Percentiles rank a stretch among this genome's conserved stretches.
These are phyloP conservation scores for Podosphaera xanthii DNA, from an alignment of 2,329 filamentous ascomycete genomes.

Conservation along the genomic window DNA sequence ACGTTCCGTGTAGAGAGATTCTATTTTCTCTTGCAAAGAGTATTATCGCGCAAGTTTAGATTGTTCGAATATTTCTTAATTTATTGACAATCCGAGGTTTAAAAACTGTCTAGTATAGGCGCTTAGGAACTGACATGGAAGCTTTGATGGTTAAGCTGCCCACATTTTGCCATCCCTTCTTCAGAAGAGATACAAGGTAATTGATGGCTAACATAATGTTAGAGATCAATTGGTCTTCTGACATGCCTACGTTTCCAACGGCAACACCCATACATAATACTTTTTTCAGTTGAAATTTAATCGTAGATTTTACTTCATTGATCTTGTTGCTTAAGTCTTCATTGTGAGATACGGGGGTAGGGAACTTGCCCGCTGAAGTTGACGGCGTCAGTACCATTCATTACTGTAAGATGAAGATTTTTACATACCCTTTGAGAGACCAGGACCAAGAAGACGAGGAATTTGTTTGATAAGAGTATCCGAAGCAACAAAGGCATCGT, in stretches of 20 bases:
- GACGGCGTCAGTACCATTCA: neutral
- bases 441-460: constrained; percentile 94
- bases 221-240: constrained; percentile 77
- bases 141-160: constrained; percentile 99
- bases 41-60: constrained; percentile 7
- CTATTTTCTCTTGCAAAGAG: neutral
- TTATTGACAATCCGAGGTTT: neutral
- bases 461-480: constrained; percentile 99
- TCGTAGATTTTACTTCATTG: constrained; percentile 99
- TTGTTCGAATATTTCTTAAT: neutral
- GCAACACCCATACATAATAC: constrained; percentile 99
- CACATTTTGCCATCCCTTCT: constrained; percentile 99
- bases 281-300: constrained; percentile 99
- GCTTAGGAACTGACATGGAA: constrained; percentile 96
- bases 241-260: constrained; percentile 96
- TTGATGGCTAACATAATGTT: constrained; percentile 99
- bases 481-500: constrained; percentile 97
- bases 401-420: neutral
- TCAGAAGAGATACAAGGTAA: constrained; percentile 97
- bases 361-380: constrained; percentile 84
- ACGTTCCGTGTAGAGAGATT: neutral
- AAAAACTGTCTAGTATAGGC: constrained; percentile 53
- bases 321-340: constrained; percentile 90
- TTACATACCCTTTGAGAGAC: constrained; percentile 76
- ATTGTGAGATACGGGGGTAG: constrained; percentile 87